Base-by-base conservation (phyloP, 2,329 filamentous ascomycete genomes). In the Epichloe coenophiala region DNA sequence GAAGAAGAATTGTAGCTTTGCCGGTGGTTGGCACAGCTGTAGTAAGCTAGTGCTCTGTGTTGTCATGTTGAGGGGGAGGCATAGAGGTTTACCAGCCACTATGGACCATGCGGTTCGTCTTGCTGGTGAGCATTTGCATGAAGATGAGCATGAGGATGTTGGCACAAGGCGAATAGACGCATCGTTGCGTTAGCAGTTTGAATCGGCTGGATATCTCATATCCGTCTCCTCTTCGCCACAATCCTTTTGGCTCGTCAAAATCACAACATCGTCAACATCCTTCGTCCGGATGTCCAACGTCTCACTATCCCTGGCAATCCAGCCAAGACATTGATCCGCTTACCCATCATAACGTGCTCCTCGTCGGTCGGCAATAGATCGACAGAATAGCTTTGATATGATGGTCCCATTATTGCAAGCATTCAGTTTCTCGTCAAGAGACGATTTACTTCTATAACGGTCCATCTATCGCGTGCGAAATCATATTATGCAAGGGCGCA, bases 11-110 rank as follows among this genome's bases (percentile, higher is more conserved):
- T 78, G 74, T 58, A 78, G 75, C 48, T 76, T 83, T 51, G 68
- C 68, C 44, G 78, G 78, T 2, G 71, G 71, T 0, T 76, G 76
- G 69, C 72, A 75, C 49, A 66, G 67, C 1, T 68, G 72, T 11
- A 79, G 74, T 60, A 83, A 83, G 63, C 59, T 83, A 39, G 71
- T 81, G 19, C 61, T 83, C 51, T 72, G 75, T 45, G 67, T 74
- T 3, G 77, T 83, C 12, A 80, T 79, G 66, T 59, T 83, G 35
- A 63, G 76, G 7, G 77, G 0, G 21, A 63, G 77, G 1, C 77
- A 80, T 60, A 65, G 77, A n/a, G 76, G 75, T 1, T 56, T 81
- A 33, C 76, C 76, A 6, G 31, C 45, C 7, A 74, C 75, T 3
- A 63, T 80, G 53, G 77, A 81, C 56, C 68, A 74, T 44, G 77